A percentile compares a stretch with the other conserved stretches of the same genome.
Evolutionary conservation across 2,329 filamentous ascomycete genomes (phyloP).

Genomic region (Monosporascus sp.): DNA sequence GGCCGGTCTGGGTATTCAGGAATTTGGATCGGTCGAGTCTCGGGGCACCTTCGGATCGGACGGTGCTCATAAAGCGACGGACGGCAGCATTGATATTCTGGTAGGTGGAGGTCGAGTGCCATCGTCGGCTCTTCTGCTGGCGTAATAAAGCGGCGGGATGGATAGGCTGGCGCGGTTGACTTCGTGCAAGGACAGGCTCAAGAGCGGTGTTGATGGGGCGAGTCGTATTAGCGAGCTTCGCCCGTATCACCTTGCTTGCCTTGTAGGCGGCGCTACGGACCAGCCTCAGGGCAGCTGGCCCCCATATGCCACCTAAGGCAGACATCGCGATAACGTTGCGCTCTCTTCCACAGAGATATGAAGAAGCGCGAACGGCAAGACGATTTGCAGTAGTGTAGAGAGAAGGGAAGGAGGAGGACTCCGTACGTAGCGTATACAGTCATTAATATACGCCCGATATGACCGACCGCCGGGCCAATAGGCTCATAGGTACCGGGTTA

Average conservation of each 20-base stretch:
- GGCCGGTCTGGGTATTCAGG: constrained; percentile 43
- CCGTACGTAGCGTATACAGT: background rate
- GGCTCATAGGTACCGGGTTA: too few relatives aligned
- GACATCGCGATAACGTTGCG: constrained; percentile 41
- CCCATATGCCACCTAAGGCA: constrained; percentile 52
- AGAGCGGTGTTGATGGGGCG: constrained; percentile 41
- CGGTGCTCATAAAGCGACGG: constrained; percentile 47
- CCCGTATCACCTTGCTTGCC: constrained; percentile 46
- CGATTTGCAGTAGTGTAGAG: constrained; percentile 5
- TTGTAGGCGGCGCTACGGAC: constrained; percentile 48
- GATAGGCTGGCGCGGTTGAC: constrained; percentile 43
- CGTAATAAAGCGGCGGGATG: constrained; percentile 46
- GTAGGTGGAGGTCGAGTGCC: constrained; percentile 41
- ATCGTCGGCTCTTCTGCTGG: constrained; percentile 45
- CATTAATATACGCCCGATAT: background rate
- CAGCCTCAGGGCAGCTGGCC: constrained; percentile 49
- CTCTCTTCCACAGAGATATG: constrained; percentile 12
- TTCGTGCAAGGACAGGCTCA: constrained; percentile 41
- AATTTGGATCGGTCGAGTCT: constrained; percentile 45
- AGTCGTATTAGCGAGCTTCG: constrained; percentile 40
- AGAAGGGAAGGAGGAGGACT: background rate
- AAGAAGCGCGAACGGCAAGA: constrained; percentile 3
- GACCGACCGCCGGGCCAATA: background rate
- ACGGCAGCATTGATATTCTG: constrained; percentile 40
- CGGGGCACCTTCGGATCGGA: constrained; percentile 23